Evolutionary conservation across 2,329 filamentous ascomycete species (phyloP), one percentile per base, ranked within the genome.

Genomic region (Clarireedia monteithiana): DNA sequence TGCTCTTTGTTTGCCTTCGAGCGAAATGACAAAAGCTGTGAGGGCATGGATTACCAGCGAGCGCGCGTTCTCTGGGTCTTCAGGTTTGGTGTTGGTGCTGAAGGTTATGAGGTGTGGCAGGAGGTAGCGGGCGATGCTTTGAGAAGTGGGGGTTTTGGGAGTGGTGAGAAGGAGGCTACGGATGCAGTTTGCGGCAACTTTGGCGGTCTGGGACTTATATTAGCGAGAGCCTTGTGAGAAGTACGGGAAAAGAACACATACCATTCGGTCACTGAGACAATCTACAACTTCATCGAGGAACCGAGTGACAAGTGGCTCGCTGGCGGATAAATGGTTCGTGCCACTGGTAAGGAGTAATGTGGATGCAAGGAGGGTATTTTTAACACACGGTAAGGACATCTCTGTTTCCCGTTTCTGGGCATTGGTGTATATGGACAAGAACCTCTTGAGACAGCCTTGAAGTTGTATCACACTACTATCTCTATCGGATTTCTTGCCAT

Each of bases 331-430:
- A 45, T 85, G 79, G 62, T 88, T 88, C 58, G 83, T 80, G 6
- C 89, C 88, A 42, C 86, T 86, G 7, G 90, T 96, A 58, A 99
- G 84, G 7, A 99, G 79, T 58, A 99, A 88, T 0, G 94, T 96
- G 48, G 87, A 86, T 0, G 91, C 89, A 48, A 99, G 77, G 5
- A 99, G 81, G 4, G 87, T 88, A 67, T 97, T 99, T 75, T 95
- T 96, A 66, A 96, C 92, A 69, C 91, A 95, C 1, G 86, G 77
- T 24, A 99, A 77, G 3, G 91, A 90, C 5, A 86, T 84, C 20
- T 91, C 84, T 7, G 70, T 72, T 66, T 91, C 88, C 42, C 88
- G 81, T 68, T 85, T 88, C 71, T 91, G 88, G 0, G 85, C 86
- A 62, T 88, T 77, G 23, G 87, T 77, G 62, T 91, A 84, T 53